Base-by-base conservation (phyloP, 2,329 filamentous ascomycete genomes). In the Talaromyces sp. region DNA sequence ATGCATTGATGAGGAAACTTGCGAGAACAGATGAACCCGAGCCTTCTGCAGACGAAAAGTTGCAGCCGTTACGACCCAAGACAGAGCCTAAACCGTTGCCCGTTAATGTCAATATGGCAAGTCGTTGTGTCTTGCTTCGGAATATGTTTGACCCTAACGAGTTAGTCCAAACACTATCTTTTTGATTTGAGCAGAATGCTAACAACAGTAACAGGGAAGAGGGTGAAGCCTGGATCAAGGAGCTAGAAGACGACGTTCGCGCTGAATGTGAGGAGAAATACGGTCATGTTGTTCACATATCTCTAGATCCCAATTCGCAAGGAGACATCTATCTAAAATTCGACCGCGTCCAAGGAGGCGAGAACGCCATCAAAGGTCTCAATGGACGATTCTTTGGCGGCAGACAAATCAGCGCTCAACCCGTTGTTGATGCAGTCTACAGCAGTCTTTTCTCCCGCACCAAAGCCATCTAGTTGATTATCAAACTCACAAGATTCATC, bases 291-390 rank as follows among this genome's bases (percentile, higher is more conserved):
- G 93, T 98, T 78, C 95, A 99, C 87, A 96, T 98, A 80, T 87
- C 93, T 72, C 86, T 97, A 80, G 94, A 98, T 83, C 88, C 91
- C 70, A 96, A 96, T 81, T 95, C 93, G 57, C 88, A 91, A 78
- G 95, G 95, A 80, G 95, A 99, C 77, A 94, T 99, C 72, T 99
- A 97, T 80, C 88, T 99, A 78, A 99, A 99, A 80, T 99, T 99
- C 82, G 93, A 97, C 80, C 90, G 92, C 74, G 91, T 98, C 68
- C 88, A 93, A 77, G 94, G 94, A 72, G 94, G 94, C 76, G 92
- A 97, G 81, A 98, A 97, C 77, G 95, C 95, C 73, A 96, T 98
- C 81, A 96, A 96, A 78, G 95, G 95, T 75, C 87, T 99, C 68
- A 98, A 99, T 79, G 95, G 95, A 75, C 90, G 95, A 76, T 97